These are phyloP conservation scores for Zymoseptoria ardabiliae DNA, from an alignment of 2,329 filamentous ascomycete species.

Conservation along the genomic window DNA sequence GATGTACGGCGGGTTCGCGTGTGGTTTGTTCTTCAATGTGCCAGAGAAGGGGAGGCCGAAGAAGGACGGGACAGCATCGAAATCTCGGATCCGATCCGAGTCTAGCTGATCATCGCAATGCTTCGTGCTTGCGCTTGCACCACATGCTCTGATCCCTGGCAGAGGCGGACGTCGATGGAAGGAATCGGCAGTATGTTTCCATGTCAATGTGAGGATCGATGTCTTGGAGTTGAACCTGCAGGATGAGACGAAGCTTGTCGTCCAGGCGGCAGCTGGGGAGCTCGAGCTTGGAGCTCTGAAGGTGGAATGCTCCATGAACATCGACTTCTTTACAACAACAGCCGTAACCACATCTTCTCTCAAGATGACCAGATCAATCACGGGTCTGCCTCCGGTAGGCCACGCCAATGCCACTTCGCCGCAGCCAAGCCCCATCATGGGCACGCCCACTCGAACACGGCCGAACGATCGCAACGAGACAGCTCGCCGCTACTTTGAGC, in stretches of 20 bases:
- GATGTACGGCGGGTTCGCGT: neutral
- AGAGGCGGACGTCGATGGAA: neutral
- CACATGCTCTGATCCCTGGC: neutral
- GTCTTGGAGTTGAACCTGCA: neutral
- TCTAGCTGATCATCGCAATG: neutral
- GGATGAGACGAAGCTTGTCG: neutral
- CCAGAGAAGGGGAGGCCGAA: too few species aligned
- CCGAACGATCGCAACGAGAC: slow-evolving; percentile 29
- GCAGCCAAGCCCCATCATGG: neutral
- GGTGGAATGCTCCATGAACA: neutral
- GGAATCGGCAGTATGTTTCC: neutral
- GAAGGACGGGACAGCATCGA: neutral
- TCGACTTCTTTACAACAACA: neutral
- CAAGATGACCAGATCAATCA: neutral
- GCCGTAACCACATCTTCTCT: neutral
- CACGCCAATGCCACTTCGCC: neutral
- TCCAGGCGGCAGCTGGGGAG: neutral
- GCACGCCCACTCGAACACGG: neutral
- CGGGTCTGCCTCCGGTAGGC: neutral
- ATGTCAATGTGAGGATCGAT: neutral
- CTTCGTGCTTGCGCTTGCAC: neutral
- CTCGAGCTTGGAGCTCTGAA: neutral
- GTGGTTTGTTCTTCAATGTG: neutral
- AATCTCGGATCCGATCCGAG: neutral
- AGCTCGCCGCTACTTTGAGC: slow-evolving; percentile 36